Percentiles rank a stretch among this genome's conserved stretches.
Conservation (phyloP, 495 filamentous ascomycete species). For the Hyphodiscus hymeniophilus region DNA sequence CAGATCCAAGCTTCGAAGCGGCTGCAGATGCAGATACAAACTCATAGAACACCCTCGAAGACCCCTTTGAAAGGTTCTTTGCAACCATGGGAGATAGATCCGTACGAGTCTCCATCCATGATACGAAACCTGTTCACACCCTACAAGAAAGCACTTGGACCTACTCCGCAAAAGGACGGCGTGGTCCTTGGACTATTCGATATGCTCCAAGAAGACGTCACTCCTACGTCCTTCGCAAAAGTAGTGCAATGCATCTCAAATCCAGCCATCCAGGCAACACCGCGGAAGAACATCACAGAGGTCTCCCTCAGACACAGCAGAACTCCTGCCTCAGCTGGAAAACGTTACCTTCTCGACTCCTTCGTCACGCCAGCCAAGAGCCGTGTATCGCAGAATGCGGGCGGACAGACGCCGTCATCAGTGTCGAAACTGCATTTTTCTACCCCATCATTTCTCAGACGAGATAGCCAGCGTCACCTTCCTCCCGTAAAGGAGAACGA, state of each 20-base stretch:
- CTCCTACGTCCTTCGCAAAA: too few relatives aligned
- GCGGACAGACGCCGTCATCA: slow-evolving; percentile 35
- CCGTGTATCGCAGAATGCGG: slow-evolving; percentile 24
- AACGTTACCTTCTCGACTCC: slow-evolving; percentile 51
- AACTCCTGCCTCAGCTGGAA: slow-evolving; percentile 56
- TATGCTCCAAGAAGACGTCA: slow-evolving; percentile 52
- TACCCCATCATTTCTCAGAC: slow-evolving; percentile 71
- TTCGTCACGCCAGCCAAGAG: slow-evolving; percentile 56
- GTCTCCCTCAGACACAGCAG: slow-evolving; percentile 20
- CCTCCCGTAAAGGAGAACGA: slow-evolving; percentile 40
- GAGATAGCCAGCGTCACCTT: slow-evolving; percentile 32
- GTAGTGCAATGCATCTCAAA: too few relatives aligned
- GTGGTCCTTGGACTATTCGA: slow-evolving; percentile 88
- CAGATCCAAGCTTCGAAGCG: slow-evolving; percentile 7
- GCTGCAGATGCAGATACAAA: slow-evolving; percentile 3
- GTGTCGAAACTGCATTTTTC: slow-evolving; percentile 43
- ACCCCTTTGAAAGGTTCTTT: slow-evolving; percentile 30
- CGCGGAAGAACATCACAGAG: slow-evolving; percentile 14
- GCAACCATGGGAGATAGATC: slow-evolving; percentile 31
- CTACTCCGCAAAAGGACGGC: slow-evolving; percentile 88
- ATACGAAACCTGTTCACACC: slow-evolving; percentile 55
- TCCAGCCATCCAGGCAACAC: slow-evolving; percentile 3
- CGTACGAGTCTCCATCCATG: slow-evolving; percentile 50
- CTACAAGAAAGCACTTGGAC: slow-evolving; percentile 50
- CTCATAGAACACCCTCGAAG: background rate